Evolutionary conservation across 1,139 yeast species (phyloP).

Genomic region (Schizosaccharomyces versatilis): DNA sequence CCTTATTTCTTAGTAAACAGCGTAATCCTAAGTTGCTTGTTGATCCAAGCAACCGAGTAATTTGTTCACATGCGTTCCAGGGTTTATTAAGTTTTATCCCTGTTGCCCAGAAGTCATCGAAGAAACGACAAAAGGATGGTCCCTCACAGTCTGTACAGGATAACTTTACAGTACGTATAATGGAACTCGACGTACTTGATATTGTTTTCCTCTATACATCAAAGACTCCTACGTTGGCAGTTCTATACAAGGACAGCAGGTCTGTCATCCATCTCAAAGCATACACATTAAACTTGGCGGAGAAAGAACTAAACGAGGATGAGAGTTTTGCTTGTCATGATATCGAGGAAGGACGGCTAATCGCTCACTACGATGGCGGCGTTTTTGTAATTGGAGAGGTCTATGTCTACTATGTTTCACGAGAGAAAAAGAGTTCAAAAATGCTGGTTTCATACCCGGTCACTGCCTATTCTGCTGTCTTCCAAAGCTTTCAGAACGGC

Average conservation of each 20-base stretch:
- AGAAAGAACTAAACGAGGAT: slow-evolving; percentile 4
- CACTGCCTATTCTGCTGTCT: not conserved
- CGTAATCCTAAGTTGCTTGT: slow-evolving; percentile 11
- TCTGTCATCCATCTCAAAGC: slow-evolving; percentile 12
- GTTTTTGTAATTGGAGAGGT: not conserved
- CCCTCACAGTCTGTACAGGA: slow-evolving; percentile 2
- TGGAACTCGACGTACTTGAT: slow-evolving; percentile 12
- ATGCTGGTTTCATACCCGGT: slow-evolving; percentile 3
- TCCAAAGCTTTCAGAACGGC: not conserved
- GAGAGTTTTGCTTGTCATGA: slow-evolving; percentile 3
- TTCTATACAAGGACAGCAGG: slow-evolving; percentile 12
- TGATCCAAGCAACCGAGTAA: slow-evolving; percentile 11
- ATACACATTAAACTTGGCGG: slow-evolving; percentile 11
- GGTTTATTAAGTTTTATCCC: slow-evolving; percentile 13
- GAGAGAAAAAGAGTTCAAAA: slow-evolving; percentile 4
- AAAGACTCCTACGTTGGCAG: slow-evolving; percentile 12
- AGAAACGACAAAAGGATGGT: not conserved
- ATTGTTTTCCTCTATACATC: slow-evolving; percentile 10
- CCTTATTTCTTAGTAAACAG: slow-evolving; percentile 11
- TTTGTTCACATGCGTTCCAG: slow-evolving; percentile 11
- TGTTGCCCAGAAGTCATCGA: slow-evolving; percentile 4
- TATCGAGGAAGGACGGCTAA: slow-evolving; percentile 2
- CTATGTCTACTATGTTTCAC: not conserved
- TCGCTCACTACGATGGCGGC: not conserved
- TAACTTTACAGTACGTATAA: slow-evolving; percentile 12